Evolutionary conservation across 805 yeast species (phyloP), one percentile per base, ranked within the genome.

Genomic region (Wickerhamiella parazyma): DNA sequence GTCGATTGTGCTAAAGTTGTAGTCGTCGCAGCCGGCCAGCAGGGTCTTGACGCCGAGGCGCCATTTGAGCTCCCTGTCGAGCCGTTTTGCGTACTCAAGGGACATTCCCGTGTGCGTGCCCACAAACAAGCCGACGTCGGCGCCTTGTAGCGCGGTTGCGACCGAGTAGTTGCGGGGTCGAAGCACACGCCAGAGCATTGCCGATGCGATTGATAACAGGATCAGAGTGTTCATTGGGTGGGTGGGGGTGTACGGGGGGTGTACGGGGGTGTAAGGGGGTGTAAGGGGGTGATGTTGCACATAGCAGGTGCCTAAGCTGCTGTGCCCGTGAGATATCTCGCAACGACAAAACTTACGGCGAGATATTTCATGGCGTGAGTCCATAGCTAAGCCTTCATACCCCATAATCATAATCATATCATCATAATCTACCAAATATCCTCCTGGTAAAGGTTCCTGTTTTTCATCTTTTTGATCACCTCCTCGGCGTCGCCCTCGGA

Each of bases 101-200:
- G 94, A 84, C 14, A 93, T 82, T 49, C 95, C 95, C 1, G 94
- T 82, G 59, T 84, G 94, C 8, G 94, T 80, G 2, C 86, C 94
- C 55, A 69, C 82, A 33, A 84, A 67, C 2, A 84, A 75, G 36
- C 80, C 61, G 29, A 79, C 75, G 48, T 28, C 31, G n/a, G 31
- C 5, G 6, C n/a, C n/a, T 3, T 14, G 16, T 3, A 28, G 31
- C 2, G 31, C 31, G 3, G 14, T n/a, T 3, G 31, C 31, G 3
- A 28, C 16, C 16, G 31, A 4, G 31, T 11, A 28, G 31, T n/a
- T 11, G 16, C n/a, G n/a, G 6, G 16, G 6, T 28, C 31, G 14
- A 11, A 28, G 12, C 14, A 28, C 16, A 11, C 16, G 14, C 31
- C 31, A 28, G 16, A 28, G 8, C 31, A 28, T 28, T 8, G 31